These are phyloP conservation scores for Ilex paraguariensis DNA, from an alignment of 305 asterid species.

Conservation along the genomic window DNA sequence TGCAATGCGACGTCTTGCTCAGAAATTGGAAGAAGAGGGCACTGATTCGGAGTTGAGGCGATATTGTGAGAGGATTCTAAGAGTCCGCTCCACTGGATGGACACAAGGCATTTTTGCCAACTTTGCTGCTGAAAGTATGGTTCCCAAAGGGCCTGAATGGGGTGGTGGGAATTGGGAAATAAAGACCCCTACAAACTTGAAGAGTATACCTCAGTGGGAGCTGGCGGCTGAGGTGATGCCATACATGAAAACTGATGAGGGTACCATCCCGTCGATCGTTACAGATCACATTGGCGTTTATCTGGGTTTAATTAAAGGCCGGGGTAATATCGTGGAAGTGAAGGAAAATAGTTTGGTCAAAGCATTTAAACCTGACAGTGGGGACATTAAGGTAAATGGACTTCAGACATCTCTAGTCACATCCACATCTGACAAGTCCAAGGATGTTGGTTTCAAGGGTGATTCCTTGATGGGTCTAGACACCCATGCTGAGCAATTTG, in stretches of 20 bases:
- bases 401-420: constrained; percentile 40
- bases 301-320: constrained; percentile 91
- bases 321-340: constrained; percentile 94
- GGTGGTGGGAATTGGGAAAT: constrained; percentile 99
- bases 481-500: constrained; percentile 53
- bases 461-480: constrained; percentile 81
- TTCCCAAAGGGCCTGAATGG: constrained; percentile 99
- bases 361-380: constrained; percentile 60
- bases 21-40: constrained; percentile 89
- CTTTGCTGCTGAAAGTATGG: constrained; percentile 99
- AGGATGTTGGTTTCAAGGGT: constrained; percentile 33
- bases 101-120: constrained; percentile 99
- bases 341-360: constrained; percentile 88
- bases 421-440: constrained; percentile 41
- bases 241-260: constrained; percentile 98
- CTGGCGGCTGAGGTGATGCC: constrained; percentile 99
- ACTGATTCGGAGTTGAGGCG: constrained; percentile 92
- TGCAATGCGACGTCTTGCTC: constrained; percentile 97
- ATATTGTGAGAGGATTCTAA: constrained; percentile 90
- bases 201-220: constrained; percentile 98
- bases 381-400: constrained; percentile 53
- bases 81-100: constrained; percentile 99
- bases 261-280: constrained; percentile 85
- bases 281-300: constrained; percentile 98
- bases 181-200: constrained; percentile 82